Base-by-base conservation (phyloP, 2,329 filamentous ascomycete species). In the Acephala macrosclerotiorum region DNA sequence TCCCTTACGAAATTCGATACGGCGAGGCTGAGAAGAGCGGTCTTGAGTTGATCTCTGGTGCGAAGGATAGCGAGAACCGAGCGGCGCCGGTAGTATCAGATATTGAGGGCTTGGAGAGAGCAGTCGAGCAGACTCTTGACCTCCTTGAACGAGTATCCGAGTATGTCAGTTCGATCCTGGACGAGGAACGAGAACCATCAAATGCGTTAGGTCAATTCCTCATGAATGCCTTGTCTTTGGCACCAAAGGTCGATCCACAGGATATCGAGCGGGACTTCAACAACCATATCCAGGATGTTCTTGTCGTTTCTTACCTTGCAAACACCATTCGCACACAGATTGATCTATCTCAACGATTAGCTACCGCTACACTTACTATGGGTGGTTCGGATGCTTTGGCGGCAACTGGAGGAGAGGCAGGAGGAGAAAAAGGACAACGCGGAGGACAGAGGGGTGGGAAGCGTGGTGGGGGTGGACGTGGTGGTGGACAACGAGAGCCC, bases 311-410 rank as follows among this genome's bases (percentile, higher is more conserved):
- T 73, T 99, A 99, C 84, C 87, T 99, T 71, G 94, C 96, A 79
- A 99, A 98, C 86, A 97, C 94, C 72, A 97, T 98, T 82, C 93
- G 95, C 80, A 98, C 95, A 73, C 96, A 99, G 84, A 97, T 99
- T 83, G 96, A 98, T 77, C 89, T 99, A 66, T 97, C 94, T 71
- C 97, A 98, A 86, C 89, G 95, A 70, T 85, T 99, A 76, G 95
- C 95, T 61, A 96, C 89, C n/a, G 89, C 91, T 70, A 86, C 87
- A 74, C 84, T 94, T 63, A 86, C 84, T 12, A 80, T 86, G 71
- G 84, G 83, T 67, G 81, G 81, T n/a, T 80, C 80, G 56, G 83
- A 84, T 68, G 77, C 71, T 18, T 71, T 77, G 42, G 70, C 72
- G 53, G 64, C 71, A 64, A 66, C 70, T 42, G 79, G 80, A 53